Conservation (phyloP, 2,329 filamentous ascomycete species). For the Myriosclerotinia scirpicola region DNA sequence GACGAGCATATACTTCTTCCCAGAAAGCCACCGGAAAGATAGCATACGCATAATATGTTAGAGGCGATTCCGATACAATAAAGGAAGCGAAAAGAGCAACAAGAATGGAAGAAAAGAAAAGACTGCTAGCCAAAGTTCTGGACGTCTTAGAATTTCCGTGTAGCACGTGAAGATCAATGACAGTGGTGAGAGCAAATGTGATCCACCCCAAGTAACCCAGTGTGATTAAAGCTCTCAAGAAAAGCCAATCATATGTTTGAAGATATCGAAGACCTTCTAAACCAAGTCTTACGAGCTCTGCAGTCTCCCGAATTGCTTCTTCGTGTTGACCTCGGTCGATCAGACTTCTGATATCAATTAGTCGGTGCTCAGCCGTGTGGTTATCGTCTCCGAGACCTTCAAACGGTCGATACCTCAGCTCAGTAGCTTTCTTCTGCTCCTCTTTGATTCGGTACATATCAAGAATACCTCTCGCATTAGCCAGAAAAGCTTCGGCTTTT, state of each 20-base stretch:
- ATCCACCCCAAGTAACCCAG: conserved; percentile 95
- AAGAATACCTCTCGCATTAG: conserved; percentile 82
- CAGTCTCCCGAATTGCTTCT: conserved; percentile 76
- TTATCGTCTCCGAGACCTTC: conserved; percentile 66
- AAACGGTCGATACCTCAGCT: conserved; percentile 78
- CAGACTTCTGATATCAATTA: conserved; percentile 64
- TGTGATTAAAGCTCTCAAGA: conserved; percentile 84
- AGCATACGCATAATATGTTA: conserved; percentile 86
- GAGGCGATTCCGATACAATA: conserved; percentile 73
- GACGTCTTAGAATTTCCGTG: conserved; percentile 65
- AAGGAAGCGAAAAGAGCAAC: conserved; percentile 76
- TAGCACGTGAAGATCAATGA: conserved; percentile 84
- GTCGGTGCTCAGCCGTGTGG: conserved; percentile 63
- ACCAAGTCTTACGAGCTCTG: conserved; percentile 71
- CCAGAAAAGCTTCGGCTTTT: conserved; percentile 80
- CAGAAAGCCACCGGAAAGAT: conserved; percentile 94
- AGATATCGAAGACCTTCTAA: conserved; percentile 87
- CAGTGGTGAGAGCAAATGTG: conserved; percentile 83
- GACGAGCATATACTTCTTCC: conserved; percentile 87
- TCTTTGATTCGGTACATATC: conserved; percentile 98
- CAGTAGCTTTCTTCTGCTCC: conserved; percentile 71
- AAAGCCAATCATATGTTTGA: conserved; percentile 98
- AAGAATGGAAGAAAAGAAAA: conserved; percentile 75
- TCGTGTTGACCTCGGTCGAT: conserved; percentile 68
- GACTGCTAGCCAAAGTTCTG: conserved; percentile 57